Evolutionary conservation across 2,329 filamentous ascomycete species (phyloP), one percentile per base, ranked within the genome.

Genomic region (Aspergillus aculeatus): DNA sequence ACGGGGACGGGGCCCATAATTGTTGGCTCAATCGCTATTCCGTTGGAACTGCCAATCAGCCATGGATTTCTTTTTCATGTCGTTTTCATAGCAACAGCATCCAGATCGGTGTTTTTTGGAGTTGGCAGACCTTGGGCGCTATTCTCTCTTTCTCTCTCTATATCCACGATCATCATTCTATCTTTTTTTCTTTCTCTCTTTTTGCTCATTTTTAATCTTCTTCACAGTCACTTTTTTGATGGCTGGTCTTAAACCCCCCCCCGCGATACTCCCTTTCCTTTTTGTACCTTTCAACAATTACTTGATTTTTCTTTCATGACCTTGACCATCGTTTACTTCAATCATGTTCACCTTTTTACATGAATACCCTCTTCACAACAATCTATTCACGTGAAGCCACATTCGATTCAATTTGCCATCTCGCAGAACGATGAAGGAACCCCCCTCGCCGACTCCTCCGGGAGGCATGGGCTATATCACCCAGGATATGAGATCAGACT

Each of bases 91-190:
- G 23, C 31, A 19, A 51, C 50, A 58, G 60, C 61, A 65, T 64
- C 58, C 49, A 47, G 35, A 53, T 47, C 26, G 59, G 54, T 61
- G 59, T 60, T 59, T 32, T 32, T 56, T 35, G 51, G 59, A 53
- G 35, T 58, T 53, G 38, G n/a, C 24, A 56, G 53, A 21, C 56
- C 49, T 51, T 29, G 32, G 50, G 31, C 26, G 31, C 19, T 32
- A 50, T 50, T 41, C 38, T 54, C 38, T 56, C 38, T 47, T 21
- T 47, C 26, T 52, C 32, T 57, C 29, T 41, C 32, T 44, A 35
- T 35, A 35, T 35, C 32, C 32, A 35, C 14, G 32, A 35, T 16
- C 9, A 29, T 57, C 19, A 29, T 47, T 48, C 19, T 47, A 24
- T 10, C 29, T 51, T 19, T 47, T 26, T 26, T 41, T 44, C 23